Evolutionary conservation across 139 green algal species (phyloP), one percentile per base, ranked within the genome.

Genomic region (Micractinium conductrix): DNA sequence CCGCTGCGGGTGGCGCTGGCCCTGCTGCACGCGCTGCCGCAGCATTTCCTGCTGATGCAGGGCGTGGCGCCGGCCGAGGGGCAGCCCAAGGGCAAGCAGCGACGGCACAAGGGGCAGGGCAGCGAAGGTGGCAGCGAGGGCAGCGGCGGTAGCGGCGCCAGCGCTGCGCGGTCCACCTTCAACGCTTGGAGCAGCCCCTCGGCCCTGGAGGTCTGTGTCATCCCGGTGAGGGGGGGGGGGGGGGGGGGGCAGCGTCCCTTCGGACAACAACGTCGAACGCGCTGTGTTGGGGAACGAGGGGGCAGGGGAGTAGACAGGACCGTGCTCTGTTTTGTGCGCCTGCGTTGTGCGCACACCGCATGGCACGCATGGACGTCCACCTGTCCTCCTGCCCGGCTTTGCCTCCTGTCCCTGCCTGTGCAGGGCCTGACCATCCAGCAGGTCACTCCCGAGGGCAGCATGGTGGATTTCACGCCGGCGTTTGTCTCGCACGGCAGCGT

Each of bases 11-110:
- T 87, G 0, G 83, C 83, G 48, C 74, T 87, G 68, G 17, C 24
- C 22, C 70, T 87, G 78, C 83, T 87, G 50, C 38, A 43, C 30
- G 58, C 35, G 17, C 65, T 84, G 67, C 78, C 83, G 2, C 71
- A 78, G 44, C 76, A 81, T 50, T 87, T 87, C 42, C 24, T 87
- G 67, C 30, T 87, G 68, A 58, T 87, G 37, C 50, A 79, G 44
- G 58, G 40, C 28, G 60, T 10, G 40, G 21, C 33, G 26, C 42
- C 62, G 74, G 45, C 21, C 10, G 12, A 10, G 21, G 21, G 26
- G 35, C 26, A 55, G 30, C 21, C 4, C 33, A 44, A 45, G 74
- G 30, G 48, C 33, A 45, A 45, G 45, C 30, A 62, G 1, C 40
- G 58, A 48, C 22, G 24, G 74, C 3, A 26, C 1, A 40, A 55